phyloP scores from a whole-genome alignment of 306 rosid genomes.

The Prunus fruticosa region DNA sequence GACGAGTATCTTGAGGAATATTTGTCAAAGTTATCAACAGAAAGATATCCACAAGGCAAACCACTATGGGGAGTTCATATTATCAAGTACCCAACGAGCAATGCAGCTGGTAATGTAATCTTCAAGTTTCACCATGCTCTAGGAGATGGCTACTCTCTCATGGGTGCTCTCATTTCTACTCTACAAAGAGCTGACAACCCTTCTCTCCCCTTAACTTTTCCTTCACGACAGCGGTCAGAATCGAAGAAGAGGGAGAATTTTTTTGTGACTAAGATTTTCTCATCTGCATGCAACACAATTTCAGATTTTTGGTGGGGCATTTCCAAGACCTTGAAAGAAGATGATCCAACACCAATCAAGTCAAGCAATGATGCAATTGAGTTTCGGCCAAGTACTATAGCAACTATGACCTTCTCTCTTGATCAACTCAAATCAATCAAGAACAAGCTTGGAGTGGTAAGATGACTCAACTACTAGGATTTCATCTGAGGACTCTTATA shows the following conservation, averaged over 20 bases:
- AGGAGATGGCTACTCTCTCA: slow-evolving; percentile 26
- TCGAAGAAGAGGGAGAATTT: background rate
- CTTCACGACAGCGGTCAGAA: slow-evolving; percentile 25
- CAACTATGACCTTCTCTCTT: slow-evolving; percentile 37
- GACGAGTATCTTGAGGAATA: slow-evolving; percentile 36
- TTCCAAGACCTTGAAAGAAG: slow-evolving; percentile 39
- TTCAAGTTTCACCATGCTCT: slow-evolving; percentile 63
- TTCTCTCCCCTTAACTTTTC: slow-evolving; percentile 52
- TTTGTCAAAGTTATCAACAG: slow-evolving; percentile 32
- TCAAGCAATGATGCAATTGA: slow-evolving; percentile 28
- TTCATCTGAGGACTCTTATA: too few species aligned
- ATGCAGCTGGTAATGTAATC: slow-evolving; percentile 28
- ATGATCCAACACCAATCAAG: slow-evolving; percentile 52
- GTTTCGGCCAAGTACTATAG: slow-evolving; percentile 31
- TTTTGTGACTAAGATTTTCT: slow-evolving; percentile 16
- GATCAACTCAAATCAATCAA: slow-evolving; percentile 46
- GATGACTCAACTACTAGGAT: background rate
- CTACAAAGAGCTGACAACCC: slow-evolving; percentile 50
- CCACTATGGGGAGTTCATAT: slow-evolving; percentile 62
- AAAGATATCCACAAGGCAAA: slow-evolving; percentile 29
- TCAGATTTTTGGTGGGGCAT: slow-evolving; percentile 43
- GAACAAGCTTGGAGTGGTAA: slow-evolving; percentile 53
- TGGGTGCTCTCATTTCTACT: slow-evolving; percentile 60
- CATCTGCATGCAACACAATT: slow-evolving; percentile 29
- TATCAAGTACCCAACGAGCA: background rate